Evolutionary conservation across 495 filamentous ascomycete genomes (phyloP).

Genomic region (Neurospora terricola): DNA sequence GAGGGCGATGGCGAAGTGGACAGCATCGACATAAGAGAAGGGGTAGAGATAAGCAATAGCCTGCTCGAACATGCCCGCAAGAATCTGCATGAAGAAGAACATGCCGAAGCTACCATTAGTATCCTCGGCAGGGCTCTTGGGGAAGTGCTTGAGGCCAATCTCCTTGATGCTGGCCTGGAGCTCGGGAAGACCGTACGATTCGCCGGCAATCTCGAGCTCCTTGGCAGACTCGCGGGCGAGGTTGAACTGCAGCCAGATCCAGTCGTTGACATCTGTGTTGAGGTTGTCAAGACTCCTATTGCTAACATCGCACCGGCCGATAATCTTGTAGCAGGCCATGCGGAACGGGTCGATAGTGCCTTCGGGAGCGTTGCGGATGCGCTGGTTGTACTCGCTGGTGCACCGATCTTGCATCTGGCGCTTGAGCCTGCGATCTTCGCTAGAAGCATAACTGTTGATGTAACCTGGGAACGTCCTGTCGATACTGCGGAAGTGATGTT

Average conservation of each 20-base stretch:
- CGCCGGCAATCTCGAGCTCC: slow-evolving; percentile 71
- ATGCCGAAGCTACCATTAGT: slow-evolving; percentile 70
- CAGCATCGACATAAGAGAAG: slow-evolving; percentile 80
- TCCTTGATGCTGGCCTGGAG: slow-evolving; percentile 75
- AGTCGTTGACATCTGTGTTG: slow-evolving; percentile 77
- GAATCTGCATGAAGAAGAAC: slow-evolving; percentile 83
- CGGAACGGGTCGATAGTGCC: slow-evolving; percentile 88
- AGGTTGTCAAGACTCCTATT: slow-evolving; percentile 73
- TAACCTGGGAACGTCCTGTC: slow-evolving; percentile 88
- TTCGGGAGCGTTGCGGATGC: slow-evolving; percentile 70
- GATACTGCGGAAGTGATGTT: slow-evolving; percentile 69
- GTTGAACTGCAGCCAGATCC: slow-evolving; percentile 93
- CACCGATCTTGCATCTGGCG: slow-evolving; percentile 75
- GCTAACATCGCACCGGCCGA: slow-evolving; percentile 83
- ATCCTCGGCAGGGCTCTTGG: slow-evolving; percentile 53
- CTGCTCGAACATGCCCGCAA: slow-evolving; percentile 92
- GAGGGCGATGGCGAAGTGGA: slow-evolving; percentile 87
- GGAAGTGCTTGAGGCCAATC: slow-evolving; percentile 83
- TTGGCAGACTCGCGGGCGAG: slow-evolving; percentile 82
- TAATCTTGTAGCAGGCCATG: slow-evolving; percentile 95
- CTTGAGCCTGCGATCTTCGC: slow-evolving; percentile 59
- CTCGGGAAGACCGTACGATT: slow-evolving; percentile 80
- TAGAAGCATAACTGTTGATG: slow-evolving; percentile 66
- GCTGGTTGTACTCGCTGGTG: slow-evolving; percentile 78
- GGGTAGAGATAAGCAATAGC: slow-evolving; percentile 83